Evolutionary conservation across 2,329 filamentous ascomycete genomes (phyloP), one percentile per base, ranked within the genome.

Genomic region (Pseudopyricularia cyperi): DNA sequence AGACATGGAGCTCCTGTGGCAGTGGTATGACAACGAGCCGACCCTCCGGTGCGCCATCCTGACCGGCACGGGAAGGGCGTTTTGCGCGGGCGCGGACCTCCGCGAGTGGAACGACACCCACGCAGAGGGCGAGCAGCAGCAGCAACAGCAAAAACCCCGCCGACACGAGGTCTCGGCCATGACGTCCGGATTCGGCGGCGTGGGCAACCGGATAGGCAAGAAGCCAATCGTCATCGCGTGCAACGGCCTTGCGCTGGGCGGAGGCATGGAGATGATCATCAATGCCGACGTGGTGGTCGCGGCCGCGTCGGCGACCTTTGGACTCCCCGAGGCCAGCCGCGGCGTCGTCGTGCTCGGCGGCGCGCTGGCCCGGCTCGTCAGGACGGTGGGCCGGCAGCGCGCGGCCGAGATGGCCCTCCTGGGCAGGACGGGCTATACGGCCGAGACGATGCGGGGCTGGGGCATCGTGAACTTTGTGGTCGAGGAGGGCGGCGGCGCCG

Each of bases 161-260:
- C 52, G 12, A 22, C 17, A 14, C 7, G 24, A 33, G 37, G 24
- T 9, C 17, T 3, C 53, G 15, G 52, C 52, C 17, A 17, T 4
- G 35, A 47, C 32, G 17, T 48, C 53, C 15, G 84, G 83, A 1
- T 85, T 87, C 55, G 83, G 79, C 24, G 84, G 77, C 0, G 66
- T 89, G 32, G 80, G 77, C 52, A 80, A 85, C 56, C 73, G 85
- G 26, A 64, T 67, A 5, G 85, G 85, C 48, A 80, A 79, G 65
- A 91, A 91, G 61, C 87, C 87, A 6, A 73, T 91, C 52, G 76
- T 91, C 28, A 84, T 82, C 1, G 87, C 86, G 1, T 83, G 90
- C 19, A 87, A 89, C 61, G 87, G 87, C 7, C 70, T 85, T 17
- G 86, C 83, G 53, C 74, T 87, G 46, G 87, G 87, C 34, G 87